Base-by-base conservation (phyloP, 2,329 filamentous ascomycete genomes). In the Colletotrichum karsti region DNA sequence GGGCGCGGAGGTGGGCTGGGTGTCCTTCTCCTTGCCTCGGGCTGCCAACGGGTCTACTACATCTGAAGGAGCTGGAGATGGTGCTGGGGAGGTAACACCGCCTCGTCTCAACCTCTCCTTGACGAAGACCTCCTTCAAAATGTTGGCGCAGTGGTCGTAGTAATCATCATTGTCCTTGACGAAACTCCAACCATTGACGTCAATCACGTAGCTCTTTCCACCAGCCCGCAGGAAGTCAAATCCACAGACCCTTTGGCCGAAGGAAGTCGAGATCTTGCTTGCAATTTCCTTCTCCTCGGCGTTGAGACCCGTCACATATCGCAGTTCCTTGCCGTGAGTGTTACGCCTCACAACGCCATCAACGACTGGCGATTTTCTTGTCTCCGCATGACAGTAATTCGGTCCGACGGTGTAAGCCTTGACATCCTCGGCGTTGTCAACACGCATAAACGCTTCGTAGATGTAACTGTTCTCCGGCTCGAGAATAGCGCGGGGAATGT, bases 91-190 rank as follows among this genome's bases (percentile, higher is more conserved):
- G 76, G 83, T 83, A 84, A 92, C 80, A 86, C 92, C 78, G 30
- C 86, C 84, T 72, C 86, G 87, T 39, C 89, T 87, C 58, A 89
- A 80, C 74, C 91, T 93, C 78, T 98, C 95, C 71, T 90, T 90
- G 71, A 97, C 85, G 72, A 99, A 98, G 77, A 97, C 93, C 7
- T 96, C 91, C 75, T 91, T 93, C 57, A 99, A 83, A 54, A 98
- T 97, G 67, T 85, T 91, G 22, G 96, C 90, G 73, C 92, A 96
- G 75, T 94, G 93, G 75, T 98, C 93, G 78, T 99, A 99, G 79
- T 99, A 99, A 69, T 97, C 95, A 70, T 98, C 95, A 74, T 99
- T 99, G 78, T 99, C 97, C 79, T 99, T 99, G 78, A 99, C 96
- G 75, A 99, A 99, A 77, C 95, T 98, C 97, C 97, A 99, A 12